These are phyloP conservation scores for Symbiotaphrina buchneri DNA, from an alignment of 495 filamentous ascomycete genomes.

Conservation along the genomic window DNA sequence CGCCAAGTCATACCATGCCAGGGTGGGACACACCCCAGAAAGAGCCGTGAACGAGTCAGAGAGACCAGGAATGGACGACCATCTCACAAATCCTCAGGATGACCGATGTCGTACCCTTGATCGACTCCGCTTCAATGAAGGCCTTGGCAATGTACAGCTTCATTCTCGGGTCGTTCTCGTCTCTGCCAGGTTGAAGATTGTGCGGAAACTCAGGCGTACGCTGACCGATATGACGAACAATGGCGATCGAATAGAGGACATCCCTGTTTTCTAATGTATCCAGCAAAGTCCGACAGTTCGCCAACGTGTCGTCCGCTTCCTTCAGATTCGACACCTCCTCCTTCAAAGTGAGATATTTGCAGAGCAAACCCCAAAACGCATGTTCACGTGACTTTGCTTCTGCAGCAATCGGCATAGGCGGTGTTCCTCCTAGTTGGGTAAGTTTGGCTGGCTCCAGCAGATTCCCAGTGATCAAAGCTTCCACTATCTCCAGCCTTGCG, in stretches of 20 bases:
- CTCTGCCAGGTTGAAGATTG: constrained; percentile 33
- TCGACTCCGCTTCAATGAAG: constrained; percentile 57
- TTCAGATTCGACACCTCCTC: constrained; percentile 31
- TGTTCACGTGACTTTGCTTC: constrained; percentile 33
- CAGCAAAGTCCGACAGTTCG: constrained; percentile 38
- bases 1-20: no score
- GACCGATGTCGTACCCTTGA: constrained; percentile 56
- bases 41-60: neutral
- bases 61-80: constrained; percentile 30
- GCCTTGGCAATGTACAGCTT: constrained; percentile 61
- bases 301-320: constrained; percentile 39
- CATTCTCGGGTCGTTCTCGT: constrained; percentile 45
- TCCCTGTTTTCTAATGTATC: constrained; percentile 75
- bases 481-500: constrained; percentile 1
- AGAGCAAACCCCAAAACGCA: constrained; percentile 64
- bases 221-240: constrained; percentile 49
- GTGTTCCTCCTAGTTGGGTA: no score
- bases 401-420: no score
- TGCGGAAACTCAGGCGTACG: constrained; percentile 40
- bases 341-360: constrained; percentile 42
- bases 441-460: no score
- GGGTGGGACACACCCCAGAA: constrained; percentile 2
- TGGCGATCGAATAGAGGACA: constrained; percentile 70
- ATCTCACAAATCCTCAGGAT: constrained; percentile 57
- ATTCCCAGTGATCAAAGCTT: constrained; percentile 2